Percentiles rank a stretch among this genome's conserved stretches.
phyloP scores from a whole-genome alignment of 2,329 filamentous ascomycete species.

The Xylariaceae sp. region DNA sequence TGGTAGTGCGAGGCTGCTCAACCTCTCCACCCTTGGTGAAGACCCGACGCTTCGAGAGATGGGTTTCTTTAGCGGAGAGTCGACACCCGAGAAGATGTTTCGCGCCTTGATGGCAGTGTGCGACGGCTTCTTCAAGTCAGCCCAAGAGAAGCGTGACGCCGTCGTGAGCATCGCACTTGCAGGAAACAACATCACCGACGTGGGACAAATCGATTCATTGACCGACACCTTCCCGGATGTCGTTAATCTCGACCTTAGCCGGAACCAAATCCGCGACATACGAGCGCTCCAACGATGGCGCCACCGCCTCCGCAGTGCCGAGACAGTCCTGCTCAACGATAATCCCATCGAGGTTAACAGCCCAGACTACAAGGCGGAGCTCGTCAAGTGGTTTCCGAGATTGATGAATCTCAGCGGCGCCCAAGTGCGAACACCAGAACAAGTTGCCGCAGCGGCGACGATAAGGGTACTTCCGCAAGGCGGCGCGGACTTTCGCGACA shows the following conservation, averaged over 20 bases:
- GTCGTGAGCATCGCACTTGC: constrained; percentile 78
- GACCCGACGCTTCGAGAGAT: constrained; percentile 68
- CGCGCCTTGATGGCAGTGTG: constrained; percentile 85
- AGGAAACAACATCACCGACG: constrained; percentile 70
- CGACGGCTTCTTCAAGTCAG: constrained; percentile 67
- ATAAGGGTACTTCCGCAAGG: constrained; percentile 56
- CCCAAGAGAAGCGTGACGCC: constrained; percentile 67
- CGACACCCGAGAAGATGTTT: constrained; percentile 80
- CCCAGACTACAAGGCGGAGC: constrained; percentile 58
- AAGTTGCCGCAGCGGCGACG: constrained; percentile 53
- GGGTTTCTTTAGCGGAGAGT: constrained; percentile 68
- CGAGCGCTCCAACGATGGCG: constrained; percentile 70
- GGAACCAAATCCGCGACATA: constrained; percentile 69
- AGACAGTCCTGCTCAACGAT: constrained; percentile 72
- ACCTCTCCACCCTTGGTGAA: constrained; percentile 70
- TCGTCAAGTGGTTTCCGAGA: constrained; percentile 78
- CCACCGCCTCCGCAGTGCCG: constrained; percentile 68
- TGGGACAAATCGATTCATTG: constrained; percentile 67
- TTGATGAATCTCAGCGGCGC: constrained; percentile 71
- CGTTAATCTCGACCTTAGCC: constrained; percentile 81
- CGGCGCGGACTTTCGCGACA: constrained; percentile 67
- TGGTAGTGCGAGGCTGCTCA: constrained; percentile 64
- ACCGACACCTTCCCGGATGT: constrained; percentile 77
- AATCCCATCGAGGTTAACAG: constrained; percentile 65
- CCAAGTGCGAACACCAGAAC: constrained; percentile 66